These are phyloP conservation scores for Diplodia sapinea DNA, from an alignment of 2,329 filamentous ascomycete genomes.

Conservation along the genomic window DNA sequence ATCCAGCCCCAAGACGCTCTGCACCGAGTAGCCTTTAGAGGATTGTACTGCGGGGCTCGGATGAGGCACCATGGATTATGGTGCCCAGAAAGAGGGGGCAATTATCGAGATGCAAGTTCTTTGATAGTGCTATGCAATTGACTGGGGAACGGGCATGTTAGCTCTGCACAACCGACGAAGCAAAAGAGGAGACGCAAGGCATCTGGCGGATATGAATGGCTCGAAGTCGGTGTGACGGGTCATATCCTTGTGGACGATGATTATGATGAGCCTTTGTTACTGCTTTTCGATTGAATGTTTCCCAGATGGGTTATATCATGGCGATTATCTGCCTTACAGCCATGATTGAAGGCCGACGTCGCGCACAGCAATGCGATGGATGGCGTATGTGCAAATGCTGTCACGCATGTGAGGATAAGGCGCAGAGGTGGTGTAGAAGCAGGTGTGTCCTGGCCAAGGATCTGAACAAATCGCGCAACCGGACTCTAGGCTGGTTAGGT, in stretches of 20 bases:
- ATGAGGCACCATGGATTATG: background rate
- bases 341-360: background rate
- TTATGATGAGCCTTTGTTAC: too few relatives aligned
- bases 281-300: too few relatives aligned
- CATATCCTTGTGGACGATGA: too few relatives aligned
- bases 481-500: background rate
- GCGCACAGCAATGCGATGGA: background rate
- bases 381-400: background rate
- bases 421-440: background rate
- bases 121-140: too few relatives aligned
- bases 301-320: background rate
- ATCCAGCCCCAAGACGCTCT: background rate
- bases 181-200: too few relatives aligned
- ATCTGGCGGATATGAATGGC: too few relatives aligned
- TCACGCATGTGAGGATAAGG: background rate
- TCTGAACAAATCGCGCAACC: background rate
- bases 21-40: background rate
- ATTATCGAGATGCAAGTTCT: background rate
- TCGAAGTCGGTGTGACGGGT: too few relatives aligned
- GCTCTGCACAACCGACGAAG: too few relatives aligned
- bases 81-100: background rate
- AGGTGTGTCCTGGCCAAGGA: background rate
- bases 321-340: background rate
- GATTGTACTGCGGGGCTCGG: background rate
- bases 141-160: too few relatives aligned